phyloP scores from a whole-genome alignment of 2,329 filamentous ascomycete species.

The Pezicula carpinea region DNA sequence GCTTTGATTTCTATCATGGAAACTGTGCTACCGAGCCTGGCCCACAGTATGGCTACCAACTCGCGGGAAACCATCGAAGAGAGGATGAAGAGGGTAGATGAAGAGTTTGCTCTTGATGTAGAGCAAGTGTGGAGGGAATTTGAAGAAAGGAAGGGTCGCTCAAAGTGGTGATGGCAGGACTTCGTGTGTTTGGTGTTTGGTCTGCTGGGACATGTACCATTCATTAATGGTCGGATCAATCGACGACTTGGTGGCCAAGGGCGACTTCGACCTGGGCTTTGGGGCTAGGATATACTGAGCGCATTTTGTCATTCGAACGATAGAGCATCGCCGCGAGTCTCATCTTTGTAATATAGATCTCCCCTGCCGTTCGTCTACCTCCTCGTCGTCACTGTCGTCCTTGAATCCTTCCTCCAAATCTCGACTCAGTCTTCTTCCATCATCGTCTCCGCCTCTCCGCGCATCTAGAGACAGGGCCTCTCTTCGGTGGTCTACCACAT shows the following conservation, averaged over 20 bases:
- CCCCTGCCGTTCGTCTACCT: constrained; percentile 9
- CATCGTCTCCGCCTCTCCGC: constrained; percentile 34
- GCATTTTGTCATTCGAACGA: background rate
- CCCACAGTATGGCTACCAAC: constrained; percentile 11
- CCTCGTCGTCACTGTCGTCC: constrained; percentile 65
- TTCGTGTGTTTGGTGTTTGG: background rate
- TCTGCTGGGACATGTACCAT: background rate
- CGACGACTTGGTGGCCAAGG: too few species aligned
- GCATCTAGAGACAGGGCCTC: constrained; percentile 34
- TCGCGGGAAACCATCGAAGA: constrained; percentile 9
- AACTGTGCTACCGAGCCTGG: constrained; percentile 14
- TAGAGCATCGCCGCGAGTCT: constrained; percentile 3
- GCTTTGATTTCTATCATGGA: constrained; percentile 3
- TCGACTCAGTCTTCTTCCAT: constrained; percentile 64
- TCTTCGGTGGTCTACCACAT: constrained; percentile 47
- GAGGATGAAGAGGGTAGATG: constrained; percentile 14
- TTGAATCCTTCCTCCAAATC: constrained; percentile 74
- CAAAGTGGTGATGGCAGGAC: constrained; percentile 13
- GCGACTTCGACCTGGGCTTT: background rate
- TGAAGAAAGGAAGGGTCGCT: constrained; percentile 28
- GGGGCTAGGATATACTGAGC: background rate
- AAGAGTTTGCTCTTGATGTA: constrained; percentile 14
- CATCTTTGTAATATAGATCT: constrained; percentile 3
- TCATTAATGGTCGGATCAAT: background rate
- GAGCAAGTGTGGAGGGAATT: constrained; percentile 14